phyloP scores from a whole-genome alignment of 129 eudicot genomes.

The Heracleum sosnowskyi region DNA sequence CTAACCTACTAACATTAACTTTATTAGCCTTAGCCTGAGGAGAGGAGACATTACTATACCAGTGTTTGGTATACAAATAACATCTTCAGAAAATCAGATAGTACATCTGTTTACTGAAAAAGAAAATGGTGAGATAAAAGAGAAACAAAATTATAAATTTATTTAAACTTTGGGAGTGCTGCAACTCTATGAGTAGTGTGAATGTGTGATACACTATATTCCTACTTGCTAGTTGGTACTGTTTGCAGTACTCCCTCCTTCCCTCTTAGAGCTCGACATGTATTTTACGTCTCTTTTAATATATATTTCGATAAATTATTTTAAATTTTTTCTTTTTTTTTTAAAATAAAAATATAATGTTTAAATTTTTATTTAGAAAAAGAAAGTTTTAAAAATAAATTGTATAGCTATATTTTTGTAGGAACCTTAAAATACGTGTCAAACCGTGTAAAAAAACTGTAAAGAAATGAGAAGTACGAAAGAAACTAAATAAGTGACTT shows the following conservation, averaged over 20 bases:
- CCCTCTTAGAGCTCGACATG: too few species aligned
- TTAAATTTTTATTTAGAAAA: too few species aligned
- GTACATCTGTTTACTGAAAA: constrained; percentile 1
- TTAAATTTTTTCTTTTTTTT: too few species aligned
- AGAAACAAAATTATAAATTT: background rate
- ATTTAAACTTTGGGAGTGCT: background rate
- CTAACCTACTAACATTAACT: background rate
- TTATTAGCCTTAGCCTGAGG: background rate
- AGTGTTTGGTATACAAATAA: background rate
- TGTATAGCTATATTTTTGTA: too few species aligned
- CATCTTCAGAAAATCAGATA: background rate
- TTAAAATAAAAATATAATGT: too few species aligned
- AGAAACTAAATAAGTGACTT: background rate
- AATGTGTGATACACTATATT: background rate
- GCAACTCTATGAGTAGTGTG: background rate
- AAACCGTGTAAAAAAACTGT: too few species aligned
- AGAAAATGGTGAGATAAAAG: background rate
- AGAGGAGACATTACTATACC: background rate
- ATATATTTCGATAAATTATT: too few species aligned
- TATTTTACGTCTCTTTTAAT: too few species aligned
- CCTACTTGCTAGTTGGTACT: background rate
- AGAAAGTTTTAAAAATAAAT: too few species aligned
- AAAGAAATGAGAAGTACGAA: too few species aligned
- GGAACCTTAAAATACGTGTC: too few species aligned
- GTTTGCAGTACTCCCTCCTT: too few species aligned